Base-by-base conservation (phyloP, 176 grass and related monocot genomes). In the Carex littledalei region DNA sequence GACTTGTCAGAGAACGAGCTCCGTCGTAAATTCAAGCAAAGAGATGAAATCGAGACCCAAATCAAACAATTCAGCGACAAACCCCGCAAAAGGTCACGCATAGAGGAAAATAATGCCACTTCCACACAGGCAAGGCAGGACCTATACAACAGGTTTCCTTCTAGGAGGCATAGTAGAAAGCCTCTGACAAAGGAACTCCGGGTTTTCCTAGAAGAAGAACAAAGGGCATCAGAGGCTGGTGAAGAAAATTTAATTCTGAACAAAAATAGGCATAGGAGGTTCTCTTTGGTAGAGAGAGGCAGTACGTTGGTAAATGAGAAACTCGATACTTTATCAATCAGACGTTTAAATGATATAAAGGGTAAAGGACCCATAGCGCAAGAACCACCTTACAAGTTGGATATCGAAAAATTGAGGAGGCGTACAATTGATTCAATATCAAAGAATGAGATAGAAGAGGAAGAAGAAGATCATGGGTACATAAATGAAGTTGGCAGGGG, bases 1-100 rank as follows among this genome's bases (percentile, higher is more conserved):
- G 93, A 94, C 86, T 92, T 85, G 2, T 99, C 93, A 16, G 96
- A 99, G 86, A 94, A 83, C 6, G 91, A 99, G 39, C 93, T 99
- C 54, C 91, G 90, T 4, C 87, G 86, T 70, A 99, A 92, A 76
- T 95, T 89, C 53, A 94, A 94, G 63, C 88, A 95, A 41, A 93
- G 86, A 87, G 88, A 99, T 88, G 90, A 94, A 69, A 81, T 95
- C 9, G 96, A 95, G 64, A 93, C 70, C 58, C 86, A 98, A 84
- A 88, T 92, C 75, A 99, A 83, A 61, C 86, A 88, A 47, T 82
- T 85, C 43, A 59, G 84, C 34, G 90, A 91, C 66, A 89, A 91
- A 84, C 84, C 89, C 76, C 88, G 96, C 35, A 99, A 99, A 86
- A 94, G 93, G 59, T 99, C 89, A 63, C 86, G 93, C 35, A 65